Evolutionary conservation across 352 stramenopile species (phyloP).

Genomic region (Phytophthora foliorum): DNA sequence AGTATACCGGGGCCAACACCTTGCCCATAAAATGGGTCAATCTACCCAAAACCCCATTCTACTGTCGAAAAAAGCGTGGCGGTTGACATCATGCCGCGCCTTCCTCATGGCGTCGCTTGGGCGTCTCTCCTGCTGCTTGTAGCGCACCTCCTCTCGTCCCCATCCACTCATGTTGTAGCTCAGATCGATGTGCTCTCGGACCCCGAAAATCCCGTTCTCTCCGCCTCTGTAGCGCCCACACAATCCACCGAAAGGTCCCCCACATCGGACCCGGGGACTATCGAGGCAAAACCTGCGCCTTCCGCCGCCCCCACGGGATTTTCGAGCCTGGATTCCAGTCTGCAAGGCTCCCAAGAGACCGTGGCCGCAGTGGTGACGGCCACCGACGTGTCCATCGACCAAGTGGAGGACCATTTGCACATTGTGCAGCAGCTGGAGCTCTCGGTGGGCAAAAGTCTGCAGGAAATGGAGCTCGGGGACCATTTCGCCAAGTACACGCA

Average conservation of each 20-base stretch:
- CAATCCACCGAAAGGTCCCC: background rate
- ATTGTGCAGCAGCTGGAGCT: constrained; percentile 80
- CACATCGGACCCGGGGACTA: background rate
- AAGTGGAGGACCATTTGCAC: constrained; percentile 80
- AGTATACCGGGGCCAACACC: too few species aligned
- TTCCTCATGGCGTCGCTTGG: constrained; percentile 2
- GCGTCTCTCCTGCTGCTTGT: constrained; percentile 19
- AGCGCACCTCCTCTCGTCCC: constrained; percentile 5
- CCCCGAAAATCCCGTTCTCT: constrained; percentile 7
- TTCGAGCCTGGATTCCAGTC: constrained; percentile 31
- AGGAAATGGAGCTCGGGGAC: constrained; percentile 46
- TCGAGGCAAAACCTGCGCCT: constrained; percentile 18
- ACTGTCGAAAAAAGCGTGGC: constrained; percentile 13
- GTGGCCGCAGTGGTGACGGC: constrained; percentile 30
- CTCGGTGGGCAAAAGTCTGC: constrained; percentile 74
- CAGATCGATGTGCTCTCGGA: constrained; percentile 36
- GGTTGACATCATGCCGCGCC: constrained; percentile 14
- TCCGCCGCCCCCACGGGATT: background rate
- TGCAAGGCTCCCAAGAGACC: constrained; percentile 19
- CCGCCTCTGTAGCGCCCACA: constrained; percentile 20
- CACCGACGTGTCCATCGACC: constrained; percentile 76
- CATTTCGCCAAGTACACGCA: constrained; percentile 38
- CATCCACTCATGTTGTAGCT: constrained; percentile 15
- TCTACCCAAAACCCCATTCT: constrained; percentile 13
- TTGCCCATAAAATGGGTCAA: background rate